phyloP scores from a whole-genome alignment of 2,329 filamentous ascomycete genomes.

The Helminthosporium solani region DNA sequence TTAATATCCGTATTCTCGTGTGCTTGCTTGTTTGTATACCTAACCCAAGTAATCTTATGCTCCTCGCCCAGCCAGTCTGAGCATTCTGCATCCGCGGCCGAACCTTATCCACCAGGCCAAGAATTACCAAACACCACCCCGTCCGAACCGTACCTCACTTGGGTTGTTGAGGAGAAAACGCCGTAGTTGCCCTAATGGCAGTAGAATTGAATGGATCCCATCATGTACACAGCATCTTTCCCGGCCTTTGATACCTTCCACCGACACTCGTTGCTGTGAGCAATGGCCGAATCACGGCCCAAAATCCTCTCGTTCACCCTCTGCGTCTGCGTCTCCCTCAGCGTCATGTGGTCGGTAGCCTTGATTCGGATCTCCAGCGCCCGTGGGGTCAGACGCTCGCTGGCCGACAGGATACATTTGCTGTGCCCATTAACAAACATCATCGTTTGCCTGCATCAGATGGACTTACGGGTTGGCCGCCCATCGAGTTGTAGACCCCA shows the following conservation, averaged over 20 bases:
- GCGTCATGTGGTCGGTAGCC: constrained; percentile 38
- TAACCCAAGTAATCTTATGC: too few relatives aligned
- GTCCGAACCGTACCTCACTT: constrained; percentile 11
- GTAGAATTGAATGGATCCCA: constrained; percentile 4
- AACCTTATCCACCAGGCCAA: constrained; percentile 18
- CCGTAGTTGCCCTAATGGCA: constrained; percentile 4
- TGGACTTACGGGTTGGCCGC: constrained; percentile 60
- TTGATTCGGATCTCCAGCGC: constrained; percentile 39
- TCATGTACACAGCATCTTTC: too few relatives aligned
- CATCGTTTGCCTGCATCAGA: too few relatives aligned
- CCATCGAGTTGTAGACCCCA: constrained; percentile 68
- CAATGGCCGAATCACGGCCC: constrained; percentile 9
- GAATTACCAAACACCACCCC: constrained; percentile 22
- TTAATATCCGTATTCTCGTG: too few relatives aligned
- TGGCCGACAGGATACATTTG: constrained; percentile 44
- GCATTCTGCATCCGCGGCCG: constrained; percentile 38
- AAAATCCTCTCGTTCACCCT: constrained; percentile 44
- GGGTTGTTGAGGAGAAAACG: constrained; percentile 8
- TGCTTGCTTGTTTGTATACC: constrained; percentile 18
- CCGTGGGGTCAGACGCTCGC: constrained; percentile 40
- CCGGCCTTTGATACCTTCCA: too few relatives aligned
- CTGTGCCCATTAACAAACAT: constrained; percentile 9
- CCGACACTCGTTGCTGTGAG: too few relatives aligned
- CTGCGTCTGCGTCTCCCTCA: constrained; percentile 42
- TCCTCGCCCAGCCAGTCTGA: constrained; percentile 19